Evolutionary conservation across 768 basidiomycete genomes (phyloP).

Genomic region (Gloeostereum incarnatum): DNA sequence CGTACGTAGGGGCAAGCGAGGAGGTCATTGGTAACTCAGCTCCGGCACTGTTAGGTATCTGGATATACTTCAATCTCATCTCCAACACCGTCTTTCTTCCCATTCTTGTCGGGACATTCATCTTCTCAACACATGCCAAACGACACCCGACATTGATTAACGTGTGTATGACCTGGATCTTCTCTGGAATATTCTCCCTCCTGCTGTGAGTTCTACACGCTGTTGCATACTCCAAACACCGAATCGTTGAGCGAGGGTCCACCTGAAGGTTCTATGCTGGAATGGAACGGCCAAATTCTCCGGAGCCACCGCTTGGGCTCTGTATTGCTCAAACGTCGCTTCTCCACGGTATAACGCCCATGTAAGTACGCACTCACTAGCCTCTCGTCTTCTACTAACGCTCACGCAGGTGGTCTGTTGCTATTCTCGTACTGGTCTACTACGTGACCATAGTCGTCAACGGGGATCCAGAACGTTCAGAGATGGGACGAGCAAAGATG

Average conservation of each 20-base stretch:
- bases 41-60: slow-evolving; percentile 22
- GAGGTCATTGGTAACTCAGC: slow-evolving; percentile 15
- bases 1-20: slow-evolving; percentile 13
- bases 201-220: slow-evolving; percentile 25
- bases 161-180: slow-evolving; percentile 36
- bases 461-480: slow-evolving; percentile 9
- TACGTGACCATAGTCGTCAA: slow-evolving; percentile 18
- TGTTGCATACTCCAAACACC: neutral
- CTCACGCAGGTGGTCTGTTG: slow-evolving; percentile 23
- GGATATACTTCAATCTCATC: slow-evolving; percentile 36
- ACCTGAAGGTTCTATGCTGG: slow-evolving; percentile 28
- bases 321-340: slow-evolving; percentile 36
- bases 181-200: slow-evolving; percentile 31
- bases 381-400: neutral
- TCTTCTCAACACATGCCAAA: slow-evolving; percentile 24
- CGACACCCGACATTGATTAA: slow-evolving; percentile 37
- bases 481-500: slow-evolving; percentile 12
- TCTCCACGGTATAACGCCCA: slow-evolving; percentile 28
- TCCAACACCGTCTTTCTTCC: slow-evolving; percentile 35
- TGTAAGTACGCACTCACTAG: slow-evolving; percentile 17
- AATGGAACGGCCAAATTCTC: slow-evolving; percentile 19
- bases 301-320: slow-evolving; percentile 24
- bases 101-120: slow-evolving; percentile 32
- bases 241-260: neutral
- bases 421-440: slow-evolving; percentile 23